Percentiles rank a stretch among this genome's conserved stretches.
phyloP scores from a whole-genome alignment of 495 filamentous ascomycete genomes.

The Astrothelium subdiscretum region DNA sequence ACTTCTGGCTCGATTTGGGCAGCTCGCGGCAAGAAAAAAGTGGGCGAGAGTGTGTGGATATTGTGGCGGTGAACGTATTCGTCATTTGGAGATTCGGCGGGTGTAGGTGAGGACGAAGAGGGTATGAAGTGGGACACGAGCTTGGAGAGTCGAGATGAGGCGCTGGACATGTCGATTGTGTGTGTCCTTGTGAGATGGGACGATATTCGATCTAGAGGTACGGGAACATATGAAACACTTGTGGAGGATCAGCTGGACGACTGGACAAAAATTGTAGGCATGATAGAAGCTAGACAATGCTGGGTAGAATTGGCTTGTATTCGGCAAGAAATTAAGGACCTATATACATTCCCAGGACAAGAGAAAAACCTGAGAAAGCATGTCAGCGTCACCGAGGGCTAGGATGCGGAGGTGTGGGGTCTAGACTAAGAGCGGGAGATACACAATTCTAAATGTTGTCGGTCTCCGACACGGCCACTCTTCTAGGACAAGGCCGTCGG shows the following conservation, averaged over 20 bases:
- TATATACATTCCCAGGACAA: too few relatives aligned
- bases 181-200: not conserved
- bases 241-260: too few relatives aligned
- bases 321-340: too few relatives aligned
- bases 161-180: slow-evolving; percentile 37
- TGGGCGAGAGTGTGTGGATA: slow-evolving; percentile 75
- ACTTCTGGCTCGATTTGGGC: slow-evolving; percentile 83
- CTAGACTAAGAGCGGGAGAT: not conserved
- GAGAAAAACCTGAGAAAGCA: too few relatives aligned
- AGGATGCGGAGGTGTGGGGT: not conserved
- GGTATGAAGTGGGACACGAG: slow-evolving; percentile 52
- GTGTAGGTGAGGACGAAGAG: slow-evolving; percentile 27
- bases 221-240: too few relatives aligned
- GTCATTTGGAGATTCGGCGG: slow-evolving; percentile 19
- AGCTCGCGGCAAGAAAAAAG: slow-evolving; percentile 77
- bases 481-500: not conserved
- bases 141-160: slow-evolving; percentile 46
- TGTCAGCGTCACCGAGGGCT: not conserved
- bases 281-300: too few relatives aligned
- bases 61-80: slow-evolving; percentile 44
- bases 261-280: too few relatives aligned
- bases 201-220: too few relatives aligned
- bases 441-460: too few relatives aligned
- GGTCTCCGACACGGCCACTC: too few relatives aligned
- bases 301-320: too few relatives aligned